These are phyloP conservation scores for Moesziomyces parantarcticus DNA, from an alignment of 1,284 basidiomycete species.

Conservation along the genomic window DNA sequence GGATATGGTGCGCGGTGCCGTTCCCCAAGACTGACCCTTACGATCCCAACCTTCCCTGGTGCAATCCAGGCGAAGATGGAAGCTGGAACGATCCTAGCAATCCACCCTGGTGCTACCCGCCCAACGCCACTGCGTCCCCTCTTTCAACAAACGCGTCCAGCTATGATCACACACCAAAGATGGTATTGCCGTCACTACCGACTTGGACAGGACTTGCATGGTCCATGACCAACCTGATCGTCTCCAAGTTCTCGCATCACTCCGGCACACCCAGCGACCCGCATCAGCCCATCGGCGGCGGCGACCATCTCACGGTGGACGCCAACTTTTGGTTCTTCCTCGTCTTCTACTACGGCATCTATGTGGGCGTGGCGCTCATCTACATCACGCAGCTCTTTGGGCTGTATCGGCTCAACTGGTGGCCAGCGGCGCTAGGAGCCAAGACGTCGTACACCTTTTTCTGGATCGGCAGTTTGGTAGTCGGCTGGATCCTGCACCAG, in stretches of 20 bases:
- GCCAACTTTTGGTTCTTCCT: conserved; percentile 67
- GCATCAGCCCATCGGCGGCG: conserved; percentile 12
- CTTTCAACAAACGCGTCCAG: neutral
- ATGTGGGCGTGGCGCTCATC: conserved; percentile 69
- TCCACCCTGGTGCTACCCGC: conserved; percentile 48
- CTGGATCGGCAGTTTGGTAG: conserved; percentile 70
- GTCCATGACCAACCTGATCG: conserved; percentile 12
- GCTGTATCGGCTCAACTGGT: conserved; percentile 71
- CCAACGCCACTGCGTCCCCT: conserved; percentile 10
- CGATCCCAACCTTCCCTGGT: conserved; percentile 53
- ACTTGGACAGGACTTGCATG: conserved; percentile 22
- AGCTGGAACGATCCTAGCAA: conserved; percentile 37
- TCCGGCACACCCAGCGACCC: neutral
- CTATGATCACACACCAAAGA: neutral
- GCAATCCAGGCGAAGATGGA: conserved; percentile 44
- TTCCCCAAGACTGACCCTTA: conserved; percentile 72
- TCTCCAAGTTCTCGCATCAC: conserved; percentile 12
- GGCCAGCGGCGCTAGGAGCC: conserved; percentile 71
- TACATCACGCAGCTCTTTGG: conserved; percentile 74
- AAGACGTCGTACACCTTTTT: conserved; percentile 71
- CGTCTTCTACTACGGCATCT: conserved; percentile 67
- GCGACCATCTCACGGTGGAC: conserved; percentile 47
- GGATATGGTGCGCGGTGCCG: conserved; percentile 73
- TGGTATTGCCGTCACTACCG: conserved; percentile 6
- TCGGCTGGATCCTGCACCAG: conserved; percentile 70